Evolutionary conservation across 1,284 basidiomycete species (phyloP), one percentile per base, ranked within the genome.

Genomic region (Schizophyllum amplum): DNA sequence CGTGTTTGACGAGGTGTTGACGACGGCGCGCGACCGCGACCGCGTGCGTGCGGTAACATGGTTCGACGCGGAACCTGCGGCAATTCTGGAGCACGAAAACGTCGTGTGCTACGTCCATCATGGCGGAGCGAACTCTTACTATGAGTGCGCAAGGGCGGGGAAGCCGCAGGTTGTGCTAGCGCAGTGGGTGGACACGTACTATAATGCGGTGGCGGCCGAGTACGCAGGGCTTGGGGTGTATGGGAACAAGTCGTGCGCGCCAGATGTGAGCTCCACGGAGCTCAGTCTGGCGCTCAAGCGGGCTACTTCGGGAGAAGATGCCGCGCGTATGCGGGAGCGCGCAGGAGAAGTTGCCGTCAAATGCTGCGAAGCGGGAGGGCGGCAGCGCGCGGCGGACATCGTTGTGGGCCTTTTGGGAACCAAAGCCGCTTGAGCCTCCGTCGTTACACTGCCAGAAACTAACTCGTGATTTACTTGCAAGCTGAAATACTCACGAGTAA

Each of bases 121-220:
- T 17, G 33, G 33, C 33, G 33, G 33, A 9, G 33, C 33, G 33
- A 42, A 42, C 33, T 42, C 33, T 9, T 47, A 5, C 55, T 55
- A 15, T 49, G 51, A 5, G 55, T 61, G 25, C 57, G 57, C 24
- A 55, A 58, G 22, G 57, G 60, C n/a, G 60, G 60, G 22, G 55
- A 58, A 5, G 59, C 60, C 60, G 4, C 60, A 61, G 22, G 59
- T 61, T 33, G 57, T 61, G 27, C 53, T 61, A 9, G 53, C 60
- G 21, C 60, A 61, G 51, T 61, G 60, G 60, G 55, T 57, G 5
- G 60, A 61, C 54, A 42, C 59, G 13, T 61, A 61, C 53, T 58
- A 61, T 51, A 59, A 59, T 47, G 60, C 60, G 15, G 56, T 56
- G 17, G 55, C 58, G 5, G 60, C 59, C 1, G 60, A 59, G 49